These are phyloP conservation scores for Pyrenochaeta sp. DNA, from an alignment of 2,329 filamentous ascomycete genomes.

Conservation along the genomic window DNA sequence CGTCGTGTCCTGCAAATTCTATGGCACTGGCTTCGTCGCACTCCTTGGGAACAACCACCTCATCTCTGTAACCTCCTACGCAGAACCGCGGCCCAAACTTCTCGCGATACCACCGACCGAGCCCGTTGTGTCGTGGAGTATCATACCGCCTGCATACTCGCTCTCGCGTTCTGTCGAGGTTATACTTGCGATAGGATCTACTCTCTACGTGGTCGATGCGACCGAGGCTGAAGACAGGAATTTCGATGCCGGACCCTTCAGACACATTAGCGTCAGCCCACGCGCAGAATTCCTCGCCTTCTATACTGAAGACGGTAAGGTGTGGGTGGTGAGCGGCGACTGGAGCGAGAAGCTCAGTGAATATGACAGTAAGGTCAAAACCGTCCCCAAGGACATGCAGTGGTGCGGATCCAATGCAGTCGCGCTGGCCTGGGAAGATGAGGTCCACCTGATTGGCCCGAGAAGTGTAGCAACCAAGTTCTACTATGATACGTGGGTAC, in stretches of 20 bases:
- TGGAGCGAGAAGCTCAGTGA: slow-evolving; percentile 93
- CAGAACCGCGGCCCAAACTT: slow-evolving; percentile 86
- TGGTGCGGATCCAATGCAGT: slow-evolving; percentile 98
- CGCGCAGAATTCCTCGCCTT: slow-evolving; percentile 89
- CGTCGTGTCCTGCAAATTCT: slow-evolving; percentile 90
- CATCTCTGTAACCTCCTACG: slow-evolving; percentile 85
- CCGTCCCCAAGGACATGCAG: slow-evolving; percentile 83
- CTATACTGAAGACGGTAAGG: slow-evolving; percentile 81
- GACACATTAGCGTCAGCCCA: slow-evolving; percentile 88
- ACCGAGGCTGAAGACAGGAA: slow-evolving; percentile 90
- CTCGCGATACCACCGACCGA: slow-evolving; percentile 81
- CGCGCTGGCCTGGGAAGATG: slow-evolving; percentile 95
- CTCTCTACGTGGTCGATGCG: slow-evolving; percentile 86
- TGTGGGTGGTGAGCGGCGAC: slow-evolving; percentile 94
- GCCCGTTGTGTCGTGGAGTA: slow-evolving; percentile 83
- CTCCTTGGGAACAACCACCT: slow-evolving; percentile 87
- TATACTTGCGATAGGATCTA: slow-evolving; percentile 82
- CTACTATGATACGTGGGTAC: slow-evolving; percentile 90
- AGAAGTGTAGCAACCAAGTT: slow-evolving; percentile 78
- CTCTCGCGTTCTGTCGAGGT: slow-evolving; percentile 94
- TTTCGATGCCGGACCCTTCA: slow-evolving; percentile 90
- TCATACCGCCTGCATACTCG: slow-evolving; percentile 87
- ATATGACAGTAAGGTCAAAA: slow-evolving; percentile 87
- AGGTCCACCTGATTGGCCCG: slow-evolving; percentile 91
- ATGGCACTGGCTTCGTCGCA: slow-evolving; percentile 90